Base-by-base conservation (phyloP, 2,329 filamentous ascomycete genomes). In the Diaporthe sp. region DNA sequence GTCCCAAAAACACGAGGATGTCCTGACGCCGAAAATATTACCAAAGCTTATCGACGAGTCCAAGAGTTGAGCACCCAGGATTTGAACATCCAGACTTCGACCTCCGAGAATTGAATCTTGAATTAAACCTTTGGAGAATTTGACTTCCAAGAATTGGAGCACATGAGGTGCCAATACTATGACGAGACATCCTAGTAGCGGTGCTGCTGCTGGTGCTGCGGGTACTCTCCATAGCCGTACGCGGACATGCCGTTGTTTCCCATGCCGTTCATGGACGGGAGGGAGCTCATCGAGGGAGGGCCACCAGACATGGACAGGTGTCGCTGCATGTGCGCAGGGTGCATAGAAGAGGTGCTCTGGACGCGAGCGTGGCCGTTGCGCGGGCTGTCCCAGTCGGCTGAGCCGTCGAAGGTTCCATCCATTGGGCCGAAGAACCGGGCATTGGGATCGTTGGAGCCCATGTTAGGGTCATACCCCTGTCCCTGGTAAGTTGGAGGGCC, bases 221-320 rank as follows among this genome's bases (percentile, higher is more conserved):
- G 65, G 34, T 69, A 69, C n/a, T 62, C 46, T 53, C 31, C 57
- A 19, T 73, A 55, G 37, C 25, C 49, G 37, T 65, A 73, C 17
- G 34, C 42, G 34, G 46, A 10, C 34, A 73, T 25, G 55, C 39
- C 58, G 37, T 39, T 53, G 39, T 53, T 46, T 12, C 49, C 57
- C 69, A 73, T 73, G 70, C 69, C 72, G 57, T 71, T 75, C 73
- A 77, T 75, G 4, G 75, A 75, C 2, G 75, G 73, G 13, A 75
- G 55, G 58, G 74, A 69, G 55, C 72, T 58, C 72, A 72, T 67
- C 13, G 49, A 10, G 4, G 72, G 72, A 13, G 72, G 75, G 17
- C 72, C 72, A 31, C 68, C 73, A 12, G 73, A 55, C 55, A 75
- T 59, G 22, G 69, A 58, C 31, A n/a, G 34, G n/a, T 42, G 62